A percentile compares a stretch with the other conserved stretches of the same genome.
Conservation (phyloP, 768 basidiomycete genomes). For the Hericium coralloides region DNA sequence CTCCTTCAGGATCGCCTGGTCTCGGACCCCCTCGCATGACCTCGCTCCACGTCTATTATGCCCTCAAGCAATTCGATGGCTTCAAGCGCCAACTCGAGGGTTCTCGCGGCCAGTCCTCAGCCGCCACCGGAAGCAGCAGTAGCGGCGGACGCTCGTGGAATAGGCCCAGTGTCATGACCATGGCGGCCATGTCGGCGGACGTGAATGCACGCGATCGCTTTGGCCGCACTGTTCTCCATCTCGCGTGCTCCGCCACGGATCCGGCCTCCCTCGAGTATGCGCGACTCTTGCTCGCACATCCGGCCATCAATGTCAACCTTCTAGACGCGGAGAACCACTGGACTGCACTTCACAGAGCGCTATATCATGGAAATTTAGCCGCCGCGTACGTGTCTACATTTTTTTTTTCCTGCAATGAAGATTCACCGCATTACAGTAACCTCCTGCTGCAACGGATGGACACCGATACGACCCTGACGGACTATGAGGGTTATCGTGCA, state of each 20-base stretch:
- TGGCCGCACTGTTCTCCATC: constrained; percentile 73
- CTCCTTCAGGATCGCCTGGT: constrained; percentile 1
- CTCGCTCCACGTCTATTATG: constrained; percentile 70
- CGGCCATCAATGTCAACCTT: constrained; percentile 70
- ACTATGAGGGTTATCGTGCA: constrained; percentile 81
- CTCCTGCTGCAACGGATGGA: constrained; percentile 70
- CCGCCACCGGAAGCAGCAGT: constrained; percentile 26
- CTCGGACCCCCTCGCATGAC: constrained; percentile 43
- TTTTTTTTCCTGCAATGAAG: constrained; percentile 1
- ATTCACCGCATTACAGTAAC: constrained; percentile 35
- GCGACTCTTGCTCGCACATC: constrained; percentile 65
- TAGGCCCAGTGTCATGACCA: constrained; percentile 31
- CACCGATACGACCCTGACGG: constrained; percentile 64
- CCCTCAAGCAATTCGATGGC: constrained; percentile 60
- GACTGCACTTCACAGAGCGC: constrained; percentile 82
- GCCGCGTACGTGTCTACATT: constrained; percentile 42
- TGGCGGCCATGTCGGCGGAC: constrained; percentile 29
- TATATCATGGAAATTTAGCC: constrained; percentile 72
- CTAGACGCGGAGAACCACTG: constrained; percentile 79
- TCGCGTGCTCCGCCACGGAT: constrained; percentile 61
- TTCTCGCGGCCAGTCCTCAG: constrained; percentile 22
- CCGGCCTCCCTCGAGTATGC: constrained; percentile 65
- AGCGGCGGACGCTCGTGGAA: constrained; percentile 54
- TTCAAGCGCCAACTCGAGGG: constrained; percentile 68
- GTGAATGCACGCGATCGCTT: constrained; percentile 66